A percentile compares a stretch with the other conserved stretches of the same genome.
These are phyloP conservation scores for Schrenkiella parvula DNA, from an alignment of 345 rosid genomes.

Conservation along the genomic window DNA sequence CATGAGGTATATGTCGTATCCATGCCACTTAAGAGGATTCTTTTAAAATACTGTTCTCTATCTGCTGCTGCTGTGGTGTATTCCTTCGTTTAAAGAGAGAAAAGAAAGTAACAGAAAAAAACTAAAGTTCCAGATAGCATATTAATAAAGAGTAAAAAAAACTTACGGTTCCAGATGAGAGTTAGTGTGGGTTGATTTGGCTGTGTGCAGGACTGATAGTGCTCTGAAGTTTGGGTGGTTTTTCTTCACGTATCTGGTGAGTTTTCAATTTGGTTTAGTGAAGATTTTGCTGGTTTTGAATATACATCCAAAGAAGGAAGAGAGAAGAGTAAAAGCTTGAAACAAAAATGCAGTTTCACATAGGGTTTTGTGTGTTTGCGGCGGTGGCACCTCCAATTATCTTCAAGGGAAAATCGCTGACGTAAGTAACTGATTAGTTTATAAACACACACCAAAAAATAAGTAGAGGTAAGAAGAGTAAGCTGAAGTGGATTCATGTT, in stretches of 20 bases:
- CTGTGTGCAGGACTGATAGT: conserved; percentile 81
- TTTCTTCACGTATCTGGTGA: conserved; percentile 72
- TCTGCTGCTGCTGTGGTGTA: background rate
- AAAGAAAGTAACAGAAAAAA: too few relatives aligned
- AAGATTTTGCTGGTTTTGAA: background rate
- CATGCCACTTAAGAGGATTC: background rate
- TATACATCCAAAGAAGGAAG: conserved; percentile 7
- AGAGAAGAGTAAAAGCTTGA: background rate
- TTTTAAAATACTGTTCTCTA: background rate
- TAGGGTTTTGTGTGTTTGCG: conserved; percentile 82
- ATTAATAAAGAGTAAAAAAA: background rate
- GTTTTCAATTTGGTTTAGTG: conserved; percentile 14
- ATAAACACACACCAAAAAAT: background rate
- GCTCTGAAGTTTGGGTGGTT: conserved; percentile 96
- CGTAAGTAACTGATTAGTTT: conserved; percentile 54
- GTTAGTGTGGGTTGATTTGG: conserved; percentile 16
- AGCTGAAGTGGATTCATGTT: background rate
- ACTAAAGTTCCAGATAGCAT: background rate
- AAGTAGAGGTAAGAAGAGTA: background rate
- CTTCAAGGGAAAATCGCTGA: conserved; percentile 88
- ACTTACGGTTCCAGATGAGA: background rate
- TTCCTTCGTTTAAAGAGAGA: conserved; percentile 2
- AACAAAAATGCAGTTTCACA: conserved; percentile 61
- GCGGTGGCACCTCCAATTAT: conserved; percentile 84
- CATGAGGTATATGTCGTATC: background rate